phyloP scores from a whole-genome alignment of 345 rosid genomes.

The Aethionema arabicum region DNA sequence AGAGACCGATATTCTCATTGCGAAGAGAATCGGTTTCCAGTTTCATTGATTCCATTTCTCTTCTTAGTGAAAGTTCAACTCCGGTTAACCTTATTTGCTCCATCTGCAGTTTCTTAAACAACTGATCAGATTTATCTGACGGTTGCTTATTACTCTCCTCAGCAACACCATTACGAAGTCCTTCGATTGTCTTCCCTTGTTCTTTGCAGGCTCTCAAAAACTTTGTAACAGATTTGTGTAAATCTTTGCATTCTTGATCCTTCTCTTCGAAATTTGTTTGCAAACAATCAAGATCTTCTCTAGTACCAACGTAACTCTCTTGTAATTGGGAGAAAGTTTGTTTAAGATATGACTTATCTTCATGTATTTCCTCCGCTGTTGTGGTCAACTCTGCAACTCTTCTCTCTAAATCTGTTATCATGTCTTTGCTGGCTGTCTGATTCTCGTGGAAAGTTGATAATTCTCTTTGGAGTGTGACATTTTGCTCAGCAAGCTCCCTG shows the following conservation, averaged over 20 bases:
- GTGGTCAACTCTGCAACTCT: constrained; percentile 58
- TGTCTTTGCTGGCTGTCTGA: constrained; percentile 63
- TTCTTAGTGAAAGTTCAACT: constrained; percentile 73
- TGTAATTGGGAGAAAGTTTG: constrained; percentile 51
- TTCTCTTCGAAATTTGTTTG: constrained; percentile 77
- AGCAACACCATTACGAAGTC: constrained; percentile 55
- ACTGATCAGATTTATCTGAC: constrained; percentile 45
- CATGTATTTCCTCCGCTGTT: constrained; percentile 48
- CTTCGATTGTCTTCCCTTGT: constrained; percentile 84
- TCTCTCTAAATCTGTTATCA: constrained; percentile 54
- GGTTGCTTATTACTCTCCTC: constrained; percentile 52
- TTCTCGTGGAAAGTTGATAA: constrained; percentile 63
- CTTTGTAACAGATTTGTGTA: constrained; percentile 71
- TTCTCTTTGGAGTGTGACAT: constrained; percentile 91
- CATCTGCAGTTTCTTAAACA: constrained; percentile 54
- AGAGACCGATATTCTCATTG: constrained; percentile 73
- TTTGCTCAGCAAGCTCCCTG: constrained; percentile 94
- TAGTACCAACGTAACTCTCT: constrained; percentile 54
- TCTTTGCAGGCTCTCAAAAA: constrained; percentile 72
- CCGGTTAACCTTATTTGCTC: constrained; percentile 91
- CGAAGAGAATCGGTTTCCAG: constrained; percentile 77
- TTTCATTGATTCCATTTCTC: constrained; percentile 60
- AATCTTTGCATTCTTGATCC: constrained; percentile 84
- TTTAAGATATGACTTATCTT: constrained; percentile 55
- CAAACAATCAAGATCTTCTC: constrained; percentile 51